phyloP scores from a whole-genome alignment of 495 filamentous ascomycete genomes.

The Aspergillus taichungensis region DNA sequence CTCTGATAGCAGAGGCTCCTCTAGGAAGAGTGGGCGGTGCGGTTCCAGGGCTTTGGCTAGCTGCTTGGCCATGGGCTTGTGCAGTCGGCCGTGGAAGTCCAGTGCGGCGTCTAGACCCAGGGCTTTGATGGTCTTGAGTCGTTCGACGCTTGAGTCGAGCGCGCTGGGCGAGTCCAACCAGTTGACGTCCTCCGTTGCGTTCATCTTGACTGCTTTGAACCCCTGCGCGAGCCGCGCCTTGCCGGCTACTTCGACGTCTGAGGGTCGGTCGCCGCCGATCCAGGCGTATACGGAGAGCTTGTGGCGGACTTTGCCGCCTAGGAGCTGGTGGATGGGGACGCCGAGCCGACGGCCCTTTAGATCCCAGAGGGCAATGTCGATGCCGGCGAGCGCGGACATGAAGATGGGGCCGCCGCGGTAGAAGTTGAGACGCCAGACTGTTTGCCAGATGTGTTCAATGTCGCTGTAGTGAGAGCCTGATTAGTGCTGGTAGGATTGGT shows the following conservation, averaged over 20 bases:
- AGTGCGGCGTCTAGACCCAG: constrained; percentile 63
- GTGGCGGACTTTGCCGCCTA: constrained; percentile 65
- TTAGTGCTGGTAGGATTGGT: background rate
- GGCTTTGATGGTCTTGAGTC: constrained; percentile 59
- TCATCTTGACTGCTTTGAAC: constrained; percentile 72
- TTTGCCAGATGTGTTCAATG: constrained; percentile 77
- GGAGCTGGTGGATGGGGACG: constrained; percentile 61
- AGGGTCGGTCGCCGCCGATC: constrained; percentile 76
- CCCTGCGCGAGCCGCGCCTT: constrained; percentile 60
- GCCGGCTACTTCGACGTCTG: constrained; percentile 54
- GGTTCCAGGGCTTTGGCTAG: constrained; percentile 63
- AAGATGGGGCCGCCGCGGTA: constrained; percentile 75
- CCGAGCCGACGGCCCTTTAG: constrained; percentile 51
- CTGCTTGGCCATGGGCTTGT: constrained; percentile 78
- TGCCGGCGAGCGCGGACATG: constrained; percentile 68
- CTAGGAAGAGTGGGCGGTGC: constrained; percentile 67
- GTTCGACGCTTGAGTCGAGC: constrained; percentile 56
- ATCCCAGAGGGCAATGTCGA: constrained; percentile 78
- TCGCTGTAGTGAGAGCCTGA: constrained; percentile 40
- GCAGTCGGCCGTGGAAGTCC: constrained; percentile 72
- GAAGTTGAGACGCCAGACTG: constrained; percentile 59
- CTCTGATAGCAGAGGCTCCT: constrained; percentile 68
- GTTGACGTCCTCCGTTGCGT: constrained; percentile 67
- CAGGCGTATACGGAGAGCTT: constrained; percentile 69
- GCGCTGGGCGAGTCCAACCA: constrained; percentile 67